Evolutionary conservation across 2,329 filamentous ascomycete species (phyloP).

Genomic region (Claviceps humidiphila): DNA sequence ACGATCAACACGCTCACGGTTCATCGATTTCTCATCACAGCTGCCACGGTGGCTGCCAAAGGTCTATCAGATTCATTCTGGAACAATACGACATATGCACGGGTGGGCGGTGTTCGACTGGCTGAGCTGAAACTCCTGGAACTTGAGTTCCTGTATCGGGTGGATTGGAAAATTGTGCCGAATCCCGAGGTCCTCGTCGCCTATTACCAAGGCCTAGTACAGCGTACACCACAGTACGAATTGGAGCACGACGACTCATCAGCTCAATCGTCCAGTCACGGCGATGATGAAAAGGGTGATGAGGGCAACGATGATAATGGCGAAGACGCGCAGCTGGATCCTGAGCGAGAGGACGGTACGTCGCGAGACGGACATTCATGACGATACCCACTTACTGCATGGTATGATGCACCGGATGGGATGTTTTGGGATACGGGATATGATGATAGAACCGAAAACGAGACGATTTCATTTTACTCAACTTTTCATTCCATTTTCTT

Average conservation of each 20-base stretch:
- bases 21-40: conserved; percentile 92
- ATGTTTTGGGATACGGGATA: background rate
- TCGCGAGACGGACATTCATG: conserved; percentile 1
- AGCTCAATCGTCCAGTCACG: conserved; percentile 5
- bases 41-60: conserved; percentile 89
- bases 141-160: conserved; percentile 79
- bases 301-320: conserved; percentile 12
- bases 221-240: conserved; percentile 42
- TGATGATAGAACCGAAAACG: background rate
- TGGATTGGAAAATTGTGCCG: conserved; percentile 95
- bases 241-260: conserved; percentile 28
- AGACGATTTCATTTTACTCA: background rate
- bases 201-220: conserved; percentile 82
- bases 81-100: conserved; percentile 94
- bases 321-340: conserved; percentile 18
- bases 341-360: conserved; percentile 8
- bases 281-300: conserved; percentile 4
- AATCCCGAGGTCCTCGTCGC: conserved; percentile 87
- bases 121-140: conserved; percentile 83
- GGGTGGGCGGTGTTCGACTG: conserved; percentile 83
- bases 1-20: conserved; percentile 94
- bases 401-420: background rate
- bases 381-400: conserved; percentile 7
- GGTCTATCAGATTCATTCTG: conserved; percentile 94
- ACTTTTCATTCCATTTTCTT: background rate